These are phyloP conservation scores for Nakaseomyces bracarensis DNA, from an alignment of 1,139 yeast species.

Conservation along the genomic window DNA sequence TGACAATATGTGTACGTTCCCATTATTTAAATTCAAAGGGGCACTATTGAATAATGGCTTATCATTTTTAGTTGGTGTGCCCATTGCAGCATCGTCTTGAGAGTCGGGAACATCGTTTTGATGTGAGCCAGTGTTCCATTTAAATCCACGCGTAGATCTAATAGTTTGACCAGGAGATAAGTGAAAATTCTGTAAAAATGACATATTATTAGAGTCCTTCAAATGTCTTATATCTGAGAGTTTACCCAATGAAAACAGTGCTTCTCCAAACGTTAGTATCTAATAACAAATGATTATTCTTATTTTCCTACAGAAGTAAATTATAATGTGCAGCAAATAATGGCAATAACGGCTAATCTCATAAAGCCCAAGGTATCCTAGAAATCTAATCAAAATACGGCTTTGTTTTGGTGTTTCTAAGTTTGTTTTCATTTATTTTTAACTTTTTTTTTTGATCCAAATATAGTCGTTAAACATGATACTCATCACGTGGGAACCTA, in stretches of 20 bases:
- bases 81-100: conserved; percentile 10
- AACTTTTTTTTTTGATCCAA: no score
- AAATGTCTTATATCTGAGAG: no score
- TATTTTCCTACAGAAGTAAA: no score
- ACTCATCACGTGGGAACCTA: no score
- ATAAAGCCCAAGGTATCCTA: not conserved
- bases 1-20: conserved; percentile 3
- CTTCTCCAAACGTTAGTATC: no score
- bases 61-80: conserved; percentile 6
- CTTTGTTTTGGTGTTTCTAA: not conserved
- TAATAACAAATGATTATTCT: no score
- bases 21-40: conserved; percentile 2
- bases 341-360: no score
- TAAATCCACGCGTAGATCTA: conserved; percentile 33
- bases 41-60: conserved; percentile 9
- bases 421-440: not conserved
- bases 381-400: not conserved
- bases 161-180: conserved; percentile 33
- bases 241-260: no score
- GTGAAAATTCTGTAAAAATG: conserved; percentile 17
- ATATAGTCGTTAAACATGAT: no score
- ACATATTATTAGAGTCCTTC: no score
- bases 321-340: no score
- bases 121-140: conserved; percentile 28
- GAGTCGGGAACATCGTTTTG: conserved; percentile 3